Base-by-base conservation (phyloP, 2,329 filamentous ascomycete species). In the Aspergillus cejpii region DNA sequence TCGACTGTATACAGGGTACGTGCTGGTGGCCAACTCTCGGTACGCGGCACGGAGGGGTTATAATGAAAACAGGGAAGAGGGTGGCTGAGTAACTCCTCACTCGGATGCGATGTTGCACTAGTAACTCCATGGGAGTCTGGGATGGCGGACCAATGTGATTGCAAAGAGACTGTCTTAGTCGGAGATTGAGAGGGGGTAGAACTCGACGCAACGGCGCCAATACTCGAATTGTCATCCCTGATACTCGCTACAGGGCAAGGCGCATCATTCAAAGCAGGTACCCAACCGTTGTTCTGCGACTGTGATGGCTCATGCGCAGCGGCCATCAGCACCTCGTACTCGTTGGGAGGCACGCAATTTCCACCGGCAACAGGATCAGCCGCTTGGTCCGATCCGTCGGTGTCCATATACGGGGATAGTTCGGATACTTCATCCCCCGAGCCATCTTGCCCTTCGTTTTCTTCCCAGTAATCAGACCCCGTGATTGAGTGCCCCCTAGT, bases 341-440 rank as follows among this genome's bases (percentile, higher is more conserved):
- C 17, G 14, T 19, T 3, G 6, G 14, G 6, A 34, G 31, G 5
- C 14, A 17, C 15, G 17, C 14, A 17, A 14, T 19, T 7, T 11
- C 21, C 15, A n/a, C 15, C 15, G 20, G 10, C 20, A 19, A 29
- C 27, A 26, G 29, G 19, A 11, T 42, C 41, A 26, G 37, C 36
- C 11, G 43, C 46, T 12, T 39, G 33, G 8, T 45, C 45, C 2
- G 45, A 41, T 12, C 33, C 42, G 27, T 50, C 42, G 4, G 31
- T 37, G 19, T 55, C 41, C 2, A 39, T 43, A 11, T 39, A 29
- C 5, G 38, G 33, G 12, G 38, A 39, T n/a, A 40, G 44, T 14
- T 49, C 37, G 3, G 39, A 37, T 8, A 37, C 36, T 6, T 51
- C 51, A 31, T 52, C 45, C 6, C 46, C 47, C 2, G 43, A 51